Evolutionary conservation across 306 rosid species (phyloP), one percentile per base, ranked within the genome.

Genomic region (Corylus avellana): DNA sequence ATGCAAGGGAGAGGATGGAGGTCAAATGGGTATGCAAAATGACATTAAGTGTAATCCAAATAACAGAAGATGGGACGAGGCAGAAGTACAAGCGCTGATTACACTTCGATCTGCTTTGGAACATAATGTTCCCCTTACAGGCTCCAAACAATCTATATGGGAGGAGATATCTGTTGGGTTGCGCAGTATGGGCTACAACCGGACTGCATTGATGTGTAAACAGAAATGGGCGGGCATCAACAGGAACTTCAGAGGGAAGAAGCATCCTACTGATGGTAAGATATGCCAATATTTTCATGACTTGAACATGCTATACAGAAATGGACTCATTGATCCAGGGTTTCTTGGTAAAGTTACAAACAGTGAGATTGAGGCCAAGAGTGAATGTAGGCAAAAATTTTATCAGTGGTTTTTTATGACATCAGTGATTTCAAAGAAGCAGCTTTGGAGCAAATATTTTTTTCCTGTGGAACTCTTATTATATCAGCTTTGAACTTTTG

Each of bases 141-240:
- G 87, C 74, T 75, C 84, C 0, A 91, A 89, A 82, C 88, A 86
- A 55, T 85, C 91, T 6, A 71, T 89, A 49, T 91, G 98, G 96
- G 98, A 92, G 68, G 98, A 92, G 90, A 86, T 94, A 76, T 85
- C 97, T 47, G 80, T 63, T 57, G 88, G 86, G 62, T 86, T 91
- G 94, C 25, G 59, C 4, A 71, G 76, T 32, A 84, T 82, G 87
- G 97, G 95, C 1, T 87, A 82, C 87, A 81, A 80, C 75, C 88
- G 94, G 14, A 78, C 92, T 4, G 90, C 91, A 20, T 91, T 85
- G 82, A 90, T 89, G 81, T 95, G 98, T 61, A 91, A 85, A 84
- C 94, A 95, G 83, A 92, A 92, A 84, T 92, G 98, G 97, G 96
- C 90, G 66, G 90, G 91, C 90, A 91, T 92, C 77, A 92, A 90